Conservation (phyloP, 768 basidiomycete genomes). For the Boletus eberwhitei region DNA sequence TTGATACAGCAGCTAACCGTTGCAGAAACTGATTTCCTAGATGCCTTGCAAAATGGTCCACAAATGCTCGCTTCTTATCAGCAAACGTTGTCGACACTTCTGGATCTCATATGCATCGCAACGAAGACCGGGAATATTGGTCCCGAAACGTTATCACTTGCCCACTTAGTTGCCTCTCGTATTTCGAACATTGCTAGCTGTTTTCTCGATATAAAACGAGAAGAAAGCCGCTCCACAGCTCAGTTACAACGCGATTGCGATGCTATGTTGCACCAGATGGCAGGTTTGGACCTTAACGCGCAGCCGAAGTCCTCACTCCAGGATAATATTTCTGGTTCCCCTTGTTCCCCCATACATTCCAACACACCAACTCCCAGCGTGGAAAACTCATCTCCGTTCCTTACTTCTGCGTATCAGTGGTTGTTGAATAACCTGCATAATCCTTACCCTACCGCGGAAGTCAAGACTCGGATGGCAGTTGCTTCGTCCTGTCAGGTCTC, state of each 20-base stretch:
- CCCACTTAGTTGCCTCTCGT: background rate
- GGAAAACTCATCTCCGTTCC: background rate
- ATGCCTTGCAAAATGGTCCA: background rate
- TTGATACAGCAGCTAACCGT: too few species aligned
- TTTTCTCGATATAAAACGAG: conserved; percentile 1
- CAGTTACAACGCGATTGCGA: conserved; percentile 4
- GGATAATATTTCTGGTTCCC: background rate
- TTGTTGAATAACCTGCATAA: conserved; percentile 45
- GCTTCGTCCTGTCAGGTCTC: conserved; percentile 18
- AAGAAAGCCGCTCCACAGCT: background rate
- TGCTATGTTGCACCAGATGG: conserved; percentile 4
- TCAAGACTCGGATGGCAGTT: conserved; percentile 24
- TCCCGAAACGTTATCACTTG: background rate
- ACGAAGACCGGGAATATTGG: background rate
- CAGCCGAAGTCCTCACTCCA: background rate
- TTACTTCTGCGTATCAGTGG: conserved; percentile 37
- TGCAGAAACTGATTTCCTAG: background rate
- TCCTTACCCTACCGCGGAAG: conserved; percentile 44
- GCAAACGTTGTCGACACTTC: background rate
- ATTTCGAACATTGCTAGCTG: conserved; percentile 3
- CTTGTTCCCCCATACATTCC: too few species aligned
- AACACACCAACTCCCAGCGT: background rate
- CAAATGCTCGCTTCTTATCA: background rate
- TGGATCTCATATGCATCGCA: background rate
- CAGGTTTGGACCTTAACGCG: background rate